Base-by-base conservation (phyloP, 768 basidiomycete species). In the Rhodotorula graminis region DNA sequence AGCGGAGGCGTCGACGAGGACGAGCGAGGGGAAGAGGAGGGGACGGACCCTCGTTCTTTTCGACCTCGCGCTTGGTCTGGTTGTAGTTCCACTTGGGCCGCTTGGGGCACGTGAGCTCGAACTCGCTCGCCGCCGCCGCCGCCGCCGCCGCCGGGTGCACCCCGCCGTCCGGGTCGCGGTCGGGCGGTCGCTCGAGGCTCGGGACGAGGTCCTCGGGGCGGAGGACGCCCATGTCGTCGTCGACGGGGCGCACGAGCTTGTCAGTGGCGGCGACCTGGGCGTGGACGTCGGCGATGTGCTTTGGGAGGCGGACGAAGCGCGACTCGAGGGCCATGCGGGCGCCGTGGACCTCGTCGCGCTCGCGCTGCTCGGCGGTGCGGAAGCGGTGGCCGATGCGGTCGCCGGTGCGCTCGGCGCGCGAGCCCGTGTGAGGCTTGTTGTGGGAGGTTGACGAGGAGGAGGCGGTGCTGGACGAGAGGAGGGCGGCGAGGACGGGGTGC, bases 41-140 rank as follows among this genome's bases (percentile, higher is more conserved):
- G 47, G 47, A 47, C 21, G 33, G 6, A 75, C 74, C 74, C 27
- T 97, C 94, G 79, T 95, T 96, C 65, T 84, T 84, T 78, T 97
- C 93, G 25, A 97, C 88, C n/a, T 61, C 60, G n/a, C 23, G 25
- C 60, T 61, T 61, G 9, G 60, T 46, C 60, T 44, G 40, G 27
- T 37, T 88, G 79, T 87, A 91, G 29, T 86, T 83, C 91, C 93
- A 96, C 80, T 89, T 92, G 7, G 94, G 93, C 69, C 94, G 80
- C 73, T 82, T 86, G 27, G 91, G 91, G 77, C 84, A 84, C 21
- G 78, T 80, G 71, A 86, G 73, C 27, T 72, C 75, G n/a, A 76
- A 52, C 9, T 37, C 37, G 37, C 37, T 9, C 8, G 47, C 18
- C 19, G 19, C 47, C 23, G 47, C 16, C 21, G 23, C 14, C 9